Base-by-base conservation (phyloP, 2,329 filamentous ascomycete genomes). In the Fusarium tricinctum region DNA sequence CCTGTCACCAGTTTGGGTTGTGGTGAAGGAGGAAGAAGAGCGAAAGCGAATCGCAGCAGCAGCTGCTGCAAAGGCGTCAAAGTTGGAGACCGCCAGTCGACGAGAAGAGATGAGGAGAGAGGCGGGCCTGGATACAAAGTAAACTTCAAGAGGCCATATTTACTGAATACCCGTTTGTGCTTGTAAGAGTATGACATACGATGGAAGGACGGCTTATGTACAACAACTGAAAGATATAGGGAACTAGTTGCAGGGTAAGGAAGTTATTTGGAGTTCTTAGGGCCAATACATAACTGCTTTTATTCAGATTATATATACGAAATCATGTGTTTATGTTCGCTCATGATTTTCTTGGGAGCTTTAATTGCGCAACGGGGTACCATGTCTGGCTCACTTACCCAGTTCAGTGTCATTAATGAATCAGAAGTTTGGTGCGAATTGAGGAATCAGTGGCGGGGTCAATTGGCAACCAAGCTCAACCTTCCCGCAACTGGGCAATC, bases 21-120 rank as follows among this genome's bases (percentile, higher is more conserved):
- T 86, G 6, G 80, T 85, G 47, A 81, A 83, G 58, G 83, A 85
- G 55, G 83, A 83, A 42, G 80, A 82, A 54, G 80, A 82, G 69
- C 77, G 75, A 51, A 80, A 78, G 58, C 82, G 77, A 71, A 77
- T 79, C 69, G 77, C 76, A 12, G 76, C 76, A 5, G 65, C 79
- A 8, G 70, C 75, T 6, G 79, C 80, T 33, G 77, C 74, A 19
- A 75, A 76, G 63, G 78, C 76, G 53, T 75, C 77, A 32, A 78
- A 79, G 32, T 76, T 79, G 20, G 82, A 85, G 66, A 79, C 81
- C 7, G 80, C 81, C 58, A 74, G 79, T 30, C 79, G 79, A 63
- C 78, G 81, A 66, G 83, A 85, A 62, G 82, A 84, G 53, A 81
- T 86, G 82, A 81, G 83, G 65, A 81, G 77, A 68, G 83, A 83